Conservation (phyloP, 2,329 filamentous ascomycete species). For the Fusarium duplospermum region DNA sequence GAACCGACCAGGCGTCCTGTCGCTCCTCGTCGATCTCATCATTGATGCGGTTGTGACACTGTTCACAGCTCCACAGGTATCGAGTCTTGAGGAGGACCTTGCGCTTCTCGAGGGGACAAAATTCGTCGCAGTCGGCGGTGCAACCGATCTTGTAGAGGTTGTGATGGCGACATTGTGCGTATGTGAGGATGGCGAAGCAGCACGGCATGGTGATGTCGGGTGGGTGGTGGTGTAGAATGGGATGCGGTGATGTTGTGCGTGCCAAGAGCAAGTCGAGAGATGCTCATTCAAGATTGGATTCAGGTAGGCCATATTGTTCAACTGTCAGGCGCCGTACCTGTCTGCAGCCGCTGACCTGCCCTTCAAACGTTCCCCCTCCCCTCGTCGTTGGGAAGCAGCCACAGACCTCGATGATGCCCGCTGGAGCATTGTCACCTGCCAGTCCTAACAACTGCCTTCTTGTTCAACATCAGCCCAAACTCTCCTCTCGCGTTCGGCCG, state of each 20-base stretch:
- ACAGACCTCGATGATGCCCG: slow-evolving; percentile 9
- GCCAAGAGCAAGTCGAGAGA: not conserved
- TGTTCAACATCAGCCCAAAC: slow-evolving; percentile 3
- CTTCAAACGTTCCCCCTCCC: slow-evolving; percentile 18
- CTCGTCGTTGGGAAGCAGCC: slow-evolving; percentile 24
- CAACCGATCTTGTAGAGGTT: slow-evolving; percentile 45
- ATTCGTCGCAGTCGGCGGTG: slow-evolving; percentile 37
- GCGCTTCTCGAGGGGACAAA: slow-evolving; percentile 39
- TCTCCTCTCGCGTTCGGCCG: slow-evolving; percentile 27
- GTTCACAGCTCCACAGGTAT: slow-evolving; percentile 47
- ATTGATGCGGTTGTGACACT: slow-evolving; percentile 32
- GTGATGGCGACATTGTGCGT: slow-evolving; percentile 41
- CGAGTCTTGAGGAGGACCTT: slow-evolving; percentile 30
- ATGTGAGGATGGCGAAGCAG: slow-evolving; percentile 44
- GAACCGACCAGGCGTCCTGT: slow-evolving; percentile 16
- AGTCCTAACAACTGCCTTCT: not conserved
- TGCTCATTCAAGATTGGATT: not conserved
- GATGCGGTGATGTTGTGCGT: not conserved
- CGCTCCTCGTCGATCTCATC: slow-evolving; percentile 14
- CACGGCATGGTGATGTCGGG: slow-evolving; percentile 44
- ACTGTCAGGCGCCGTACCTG: not conserved
- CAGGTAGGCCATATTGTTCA: not conserved
- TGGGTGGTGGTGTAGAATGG: not conserved
- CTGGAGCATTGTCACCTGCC: not conserved
- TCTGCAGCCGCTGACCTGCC: slow-evolving; percentile 7